Conservation (phyloP, 163 green algal genomes). For the Prototheca cutis region DNA sequence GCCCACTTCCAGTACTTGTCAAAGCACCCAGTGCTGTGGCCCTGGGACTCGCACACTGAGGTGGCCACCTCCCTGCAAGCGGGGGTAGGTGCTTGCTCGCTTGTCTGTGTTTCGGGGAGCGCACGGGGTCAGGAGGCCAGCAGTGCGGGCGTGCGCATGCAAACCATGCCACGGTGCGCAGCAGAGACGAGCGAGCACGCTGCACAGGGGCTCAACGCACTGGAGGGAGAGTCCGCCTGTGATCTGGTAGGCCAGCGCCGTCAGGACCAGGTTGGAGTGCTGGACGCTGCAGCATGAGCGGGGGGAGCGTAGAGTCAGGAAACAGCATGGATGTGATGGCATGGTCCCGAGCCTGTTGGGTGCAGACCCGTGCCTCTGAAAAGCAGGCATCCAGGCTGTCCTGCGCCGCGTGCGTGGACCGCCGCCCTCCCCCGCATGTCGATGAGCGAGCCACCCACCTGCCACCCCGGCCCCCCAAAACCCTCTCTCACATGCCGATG, state of each 20-base stretch:
- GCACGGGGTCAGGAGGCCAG: too few species aligned
- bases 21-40: constrained; percentile 9
- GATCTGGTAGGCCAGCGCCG: constrained; percentile 16
- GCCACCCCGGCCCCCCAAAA: too few species aligned
- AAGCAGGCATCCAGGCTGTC: too few species aligned
- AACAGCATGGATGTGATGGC: background rate
- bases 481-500: too few species aligned
- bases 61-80: background rate
- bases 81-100: too few species aligned
- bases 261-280: constrained; percentile 21
- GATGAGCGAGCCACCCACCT: too few species aligned
- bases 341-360: too few species aligned
- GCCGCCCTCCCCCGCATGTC: too few species aligned
- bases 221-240: constrained; percentile 10
- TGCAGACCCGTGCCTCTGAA: background rate
- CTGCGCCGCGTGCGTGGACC: too few species aligned
- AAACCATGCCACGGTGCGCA: background rate
- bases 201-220: background rate
- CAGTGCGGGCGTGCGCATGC: too few species aligned
- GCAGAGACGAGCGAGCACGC: background rate
- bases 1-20: constrained; percentile 10
- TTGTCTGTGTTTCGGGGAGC: too few species aligned
- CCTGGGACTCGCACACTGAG: background rate
- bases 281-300: constrained; percentile 4
- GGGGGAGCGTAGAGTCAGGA: background rate